These are phyloP conservation scores for Cornus controversa DNA, from an alignment of 148 eudicot species.

Conservation along the genomic window DNA sequence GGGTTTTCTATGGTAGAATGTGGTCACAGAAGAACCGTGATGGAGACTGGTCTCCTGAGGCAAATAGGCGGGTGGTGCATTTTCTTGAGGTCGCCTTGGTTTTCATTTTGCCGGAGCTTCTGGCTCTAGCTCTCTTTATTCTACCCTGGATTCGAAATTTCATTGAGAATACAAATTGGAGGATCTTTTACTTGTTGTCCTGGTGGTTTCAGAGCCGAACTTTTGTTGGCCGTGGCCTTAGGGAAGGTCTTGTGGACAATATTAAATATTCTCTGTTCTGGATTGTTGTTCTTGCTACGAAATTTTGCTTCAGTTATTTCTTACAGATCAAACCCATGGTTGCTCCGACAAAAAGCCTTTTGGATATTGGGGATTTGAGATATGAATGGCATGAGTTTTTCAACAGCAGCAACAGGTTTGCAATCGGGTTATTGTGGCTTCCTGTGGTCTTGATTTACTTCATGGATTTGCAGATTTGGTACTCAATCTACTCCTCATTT, in stretches of 20 bases:
- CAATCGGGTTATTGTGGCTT: slow-evolving; percentile 83
- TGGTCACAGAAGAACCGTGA: slow-evolving; percentile 56
- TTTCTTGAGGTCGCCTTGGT: slow-evolving; percentile 63
- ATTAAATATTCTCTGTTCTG: slow-evolving; percentile 76
- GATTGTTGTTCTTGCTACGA: slow-evolving; percentile 77
- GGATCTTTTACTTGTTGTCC: slow-evolving; percentile 65
- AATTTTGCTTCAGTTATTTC: slow-evolving; percentile 73
- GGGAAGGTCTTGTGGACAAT: slow-evolving; percentile 84
- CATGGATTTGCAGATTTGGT: slow-evolving; percentile 97
- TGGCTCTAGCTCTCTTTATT: slow-evolving; percentile 60
- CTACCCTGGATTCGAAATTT: slow-evolving; percentile 83
- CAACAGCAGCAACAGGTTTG: slow-evolving; percentile 63
- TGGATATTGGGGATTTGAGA: slow-evolving; percentile 34
- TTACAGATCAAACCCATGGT: slow-evolving; percentile 88
- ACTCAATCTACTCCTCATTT: slow-evolving; percentile 78
- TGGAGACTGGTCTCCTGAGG: slow-evolving; percentile 47
- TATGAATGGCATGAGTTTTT: slow-evolving; percentile 89
- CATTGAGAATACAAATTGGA: slow-evolving; percentile 83
- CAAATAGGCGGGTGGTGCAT: slow-evolving; percentile 41
- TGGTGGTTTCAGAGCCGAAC: slow-evolving; percentile 93
- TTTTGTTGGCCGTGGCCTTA: slow-evolving; percentile 86
- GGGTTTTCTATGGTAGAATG: slow-evolving; percentile 58
- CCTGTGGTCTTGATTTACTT: slow-evolving; percentile 83
- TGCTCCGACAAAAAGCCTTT: slow-evolving; percentile 51
- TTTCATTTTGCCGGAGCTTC: slow-evolving; percentile 63